These are phyloP conservation scores for Saccharum hybrid DNA, from an alignment of 202 grass and related monocot species.

Conservation along the genomic window DNA sequence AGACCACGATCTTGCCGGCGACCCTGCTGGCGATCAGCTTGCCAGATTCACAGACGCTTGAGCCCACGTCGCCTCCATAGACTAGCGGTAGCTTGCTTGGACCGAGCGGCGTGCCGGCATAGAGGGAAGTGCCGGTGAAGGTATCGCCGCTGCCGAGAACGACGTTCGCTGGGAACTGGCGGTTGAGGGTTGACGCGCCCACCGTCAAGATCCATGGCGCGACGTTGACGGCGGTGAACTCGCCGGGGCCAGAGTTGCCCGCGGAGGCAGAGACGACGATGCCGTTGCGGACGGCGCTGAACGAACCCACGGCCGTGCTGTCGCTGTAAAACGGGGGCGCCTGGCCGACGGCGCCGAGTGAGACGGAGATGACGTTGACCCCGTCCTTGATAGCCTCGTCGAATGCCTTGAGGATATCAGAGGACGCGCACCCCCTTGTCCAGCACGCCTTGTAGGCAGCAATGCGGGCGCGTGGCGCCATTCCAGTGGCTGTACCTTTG, in stretches of 20 bases:
- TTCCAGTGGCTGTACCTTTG: conserved; percentile 35
- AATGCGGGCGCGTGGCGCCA: conserved; percentile 47
- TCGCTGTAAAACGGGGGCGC: neutral
- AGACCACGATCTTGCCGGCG: conserved; percentile 57
- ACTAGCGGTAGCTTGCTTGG: conserved; percentile 33
- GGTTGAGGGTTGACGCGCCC: conserved; percentile 53
- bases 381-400: conserved; percentile 44
- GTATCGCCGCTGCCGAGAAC: conserved; percentile 34
- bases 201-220: conserved; percentile 62
- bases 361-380: conserved; percentile 52
- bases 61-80: conserved; percentile 43
- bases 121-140: conserved; percentile 44
- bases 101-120: conserved; percentile 28
- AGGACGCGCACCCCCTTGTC: neutral
- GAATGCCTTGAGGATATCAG: conserved; percentile 42
- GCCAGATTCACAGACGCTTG: neutral
- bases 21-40: conserved; percentile 31
- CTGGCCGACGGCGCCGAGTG: neutral
- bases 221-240: conserved; percentile 5
- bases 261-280: conserved; percentile 51
- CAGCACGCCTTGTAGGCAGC: conserved; percentile 59
- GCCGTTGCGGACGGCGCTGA: conserved; percentile 40
- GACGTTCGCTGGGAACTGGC: conserved; percentile 39
- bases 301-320: conserved; percentile 4
- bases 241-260: conserved; percentile 38